Conservation (phyloP, 345 rosid genomes). For the Bretschneidera sinensis region DNA sequence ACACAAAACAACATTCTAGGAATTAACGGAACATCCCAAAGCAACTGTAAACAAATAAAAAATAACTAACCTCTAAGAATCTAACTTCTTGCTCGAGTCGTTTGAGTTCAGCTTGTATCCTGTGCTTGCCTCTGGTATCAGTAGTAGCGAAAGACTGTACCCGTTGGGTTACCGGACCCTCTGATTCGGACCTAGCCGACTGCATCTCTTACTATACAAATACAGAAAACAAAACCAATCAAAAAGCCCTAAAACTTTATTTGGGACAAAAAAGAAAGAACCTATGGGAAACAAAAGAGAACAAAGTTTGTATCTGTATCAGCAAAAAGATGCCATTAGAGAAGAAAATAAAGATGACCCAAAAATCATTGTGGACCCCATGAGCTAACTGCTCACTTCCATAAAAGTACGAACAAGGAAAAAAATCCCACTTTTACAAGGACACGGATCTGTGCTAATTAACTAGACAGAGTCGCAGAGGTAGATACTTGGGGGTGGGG, state of each 20-base stretch:
- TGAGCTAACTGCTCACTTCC: not conserved
- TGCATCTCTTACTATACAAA: conserved; percentile 35
- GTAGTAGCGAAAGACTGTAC: conserved; percentile 22
- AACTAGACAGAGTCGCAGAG: not conserved
- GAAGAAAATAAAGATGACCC: conserved; percentile 32
- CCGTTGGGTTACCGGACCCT: conserved; percentile 41
- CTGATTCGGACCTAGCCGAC: conserved; percentile 46
- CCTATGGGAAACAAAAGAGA: not conserved
- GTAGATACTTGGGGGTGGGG: not conserved
- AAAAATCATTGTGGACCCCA: conserved; percentile 40
- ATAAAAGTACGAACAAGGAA: conserved; percentile 5
- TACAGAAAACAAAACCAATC: conserved; percentile 9
- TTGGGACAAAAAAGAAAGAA: not conserved
- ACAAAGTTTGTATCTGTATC: conserved; percentile 12
- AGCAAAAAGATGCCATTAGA: conserved; percentile 12
- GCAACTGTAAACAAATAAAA: not conserved
- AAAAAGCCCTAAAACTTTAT: conserved; percentile 13
- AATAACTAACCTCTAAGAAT: conserved; percentile 53
- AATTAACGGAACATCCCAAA: not conserved
- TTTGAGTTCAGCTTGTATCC: conserved; percentile 71
- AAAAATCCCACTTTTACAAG: not conserved
- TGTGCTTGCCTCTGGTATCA: conserved; percentile 72
- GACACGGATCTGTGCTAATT: conserved; percentile 16
- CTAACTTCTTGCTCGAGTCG: conserved; percentile 79
- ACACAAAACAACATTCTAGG: not conserved